Evolutionary conservation across 305 asterid genomes (phyloP).

Genomic region (Andrographis paniculata): DNA sequence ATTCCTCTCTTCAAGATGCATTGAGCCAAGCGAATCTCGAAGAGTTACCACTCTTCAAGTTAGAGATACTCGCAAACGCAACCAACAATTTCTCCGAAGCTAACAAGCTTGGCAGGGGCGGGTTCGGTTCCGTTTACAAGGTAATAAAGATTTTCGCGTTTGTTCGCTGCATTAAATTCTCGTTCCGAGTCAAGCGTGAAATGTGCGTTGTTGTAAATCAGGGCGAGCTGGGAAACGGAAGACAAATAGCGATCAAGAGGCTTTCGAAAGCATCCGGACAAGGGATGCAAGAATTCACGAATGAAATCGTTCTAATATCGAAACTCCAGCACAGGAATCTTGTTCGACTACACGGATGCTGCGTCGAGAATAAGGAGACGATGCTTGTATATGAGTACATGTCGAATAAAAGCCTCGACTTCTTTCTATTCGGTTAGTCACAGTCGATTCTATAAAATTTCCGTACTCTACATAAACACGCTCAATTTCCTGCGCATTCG

Average conservation of each 20-base stretch:
- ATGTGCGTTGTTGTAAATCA: conserved; percentile 17
- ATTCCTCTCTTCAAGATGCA: conserved; percentile 20
- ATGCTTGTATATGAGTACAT: neutral
- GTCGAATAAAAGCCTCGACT: conserved; percentile 35
- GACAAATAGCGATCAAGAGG: conserved; percentile 48
- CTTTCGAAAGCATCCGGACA: conserved; percentile 45
- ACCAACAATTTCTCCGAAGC: conserved; percentile 32
- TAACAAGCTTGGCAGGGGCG: conserved; percentile 62
- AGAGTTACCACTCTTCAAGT: conserved; percentile 40
- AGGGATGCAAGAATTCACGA: conserved; percentile 49
- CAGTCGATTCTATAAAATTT: too few relatives aligned
- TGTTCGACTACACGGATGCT: conserved; percentile 46
- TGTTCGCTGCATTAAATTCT: neutral
- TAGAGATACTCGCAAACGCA: conserved; percentile 35
- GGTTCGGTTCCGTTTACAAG: conserved; percentile 64
- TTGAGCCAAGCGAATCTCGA: conserved; percentile 25
- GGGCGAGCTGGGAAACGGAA: conserved; percentile 45
- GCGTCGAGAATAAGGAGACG: conserved; percentile 33
- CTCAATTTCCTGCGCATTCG: neutral
- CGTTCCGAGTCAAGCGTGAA: neutral
- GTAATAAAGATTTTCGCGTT: conserved; percentile 19
- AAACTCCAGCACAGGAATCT: conserved; percentile 49
- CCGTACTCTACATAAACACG: too few relatives aligned
- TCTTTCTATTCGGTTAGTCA: conserved; percentile 41
- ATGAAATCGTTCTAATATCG: conserved; percentile 24